Percentiles rank a stretch among this genome's conserved stretches.
Evolutionary conservation across 108 stramenopile genomes (phyloP).

Genomic region (Tribonema minus): DNA sequence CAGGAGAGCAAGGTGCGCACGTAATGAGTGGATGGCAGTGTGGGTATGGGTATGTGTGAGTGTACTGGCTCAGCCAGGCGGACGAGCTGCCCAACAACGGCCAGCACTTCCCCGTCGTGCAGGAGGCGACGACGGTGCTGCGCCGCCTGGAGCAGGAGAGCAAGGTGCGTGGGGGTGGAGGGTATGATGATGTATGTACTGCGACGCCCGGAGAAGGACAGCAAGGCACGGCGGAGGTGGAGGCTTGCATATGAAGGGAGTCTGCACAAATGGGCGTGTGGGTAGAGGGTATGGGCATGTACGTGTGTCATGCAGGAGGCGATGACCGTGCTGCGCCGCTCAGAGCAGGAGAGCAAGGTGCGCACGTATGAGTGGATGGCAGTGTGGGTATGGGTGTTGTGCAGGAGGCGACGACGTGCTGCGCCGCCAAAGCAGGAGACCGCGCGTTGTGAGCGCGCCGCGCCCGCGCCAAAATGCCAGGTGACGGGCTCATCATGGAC

Average conservation of each 20-base stretch:
- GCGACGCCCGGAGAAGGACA: too few relatives aligned
- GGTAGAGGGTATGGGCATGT: constrained; percentile 3
- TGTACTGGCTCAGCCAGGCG: constrained; percentile 33
- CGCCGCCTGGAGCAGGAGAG: constrained; percentile 39
- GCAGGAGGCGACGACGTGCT: too few relatives aligned
- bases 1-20: constrained; percentile 30
- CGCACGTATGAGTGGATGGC: too few relatives aligned
- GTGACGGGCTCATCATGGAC: constrained; percentile 18
- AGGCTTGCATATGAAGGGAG: too few relatives aligned
- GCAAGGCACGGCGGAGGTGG: too few relatives aligned
- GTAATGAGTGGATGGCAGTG: too few relatives aligned
- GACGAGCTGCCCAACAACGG: constrained; percentile 55
- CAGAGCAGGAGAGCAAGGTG: constrained; percentile 40
- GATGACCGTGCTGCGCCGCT: constrained; percentile 36
- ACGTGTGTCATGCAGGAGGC: constrained; percentile 43
- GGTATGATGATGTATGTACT: too few relatives aligned
- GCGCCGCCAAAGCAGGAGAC: too few relatives aligned
- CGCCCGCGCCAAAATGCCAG: too few relatives aligned
- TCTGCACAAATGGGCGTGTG: too few relatives aligned
- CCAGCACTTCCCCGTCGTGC: constrained; percentile 35
- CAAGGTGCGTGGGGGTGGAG: constrained; percentile 10
- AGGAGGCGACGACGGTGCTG: constrained; percentile 49
- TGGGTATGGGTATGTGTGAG: constrained; percentile 1
- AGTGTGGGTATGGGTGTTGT: too few relatives aligned
- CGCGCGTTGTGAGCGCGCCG: too few relatives aligned